Evolutionary conservation across 805 yeast genomes (phyloP), one percentile per base, ranked within the genome.

Genomic region (Candida fluviatilis): DNA sequence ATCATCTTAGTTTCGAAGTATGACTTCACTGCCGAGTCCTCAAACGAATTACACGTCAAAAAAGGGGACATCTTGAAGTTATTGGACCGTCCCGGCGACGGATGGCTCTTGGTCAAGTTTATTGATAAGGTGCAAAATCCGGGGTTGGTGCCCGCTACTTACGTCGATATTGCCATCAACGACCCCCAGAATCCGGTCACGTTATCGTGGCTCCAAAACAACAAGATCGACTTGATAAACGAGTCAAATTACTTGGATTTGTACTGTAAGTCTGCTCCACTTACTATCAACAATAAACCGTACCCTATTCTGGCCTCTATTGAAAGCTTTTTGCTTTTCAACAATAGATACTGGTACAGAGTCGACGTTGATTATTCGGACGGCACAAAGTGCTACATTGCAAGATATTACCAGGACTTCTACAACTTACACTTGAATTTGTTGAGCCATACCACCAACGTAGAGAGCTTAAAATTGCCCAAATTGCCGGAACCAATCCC

Each of bases 41-140:
- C 49, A 4, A 58, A 62, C 32, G 84, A 78, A 47, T 53, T 78
- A 5, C 47, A 69, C 1, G 62, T 75, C 1, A 53, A 57, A 2
- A 68, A 67, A 28, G 82, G 82, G 10, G 82, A 76, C 42, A 68
- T 75, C 13, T 55, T 78, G 18, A 77, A 74, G 48, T 53, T 78
- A 15, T 43, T 76, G 4, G 71, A 71, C 36, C 55, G 71, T 29
- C 65, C 62, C 30, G 71, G 71, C 1, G 69, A 71, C 47, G 83
- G 81, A 1, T 76, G 81, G 80, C 53, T 77, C 2, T 52, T 75
- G 31, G 83, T 75, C 6, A 76, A 76, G 51, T 71, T 75, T n/a
- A 66, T 78, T 24, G 75, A 73, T 30, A 62, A 68, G 41, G 40
- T 74, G 21, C 54, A 62, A 4, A 54, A 51, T 3, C 70, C 75